phyloP scores from a whole-genome alignment of 805 yeast species.

The Yarrowia osloensis region DNA sequence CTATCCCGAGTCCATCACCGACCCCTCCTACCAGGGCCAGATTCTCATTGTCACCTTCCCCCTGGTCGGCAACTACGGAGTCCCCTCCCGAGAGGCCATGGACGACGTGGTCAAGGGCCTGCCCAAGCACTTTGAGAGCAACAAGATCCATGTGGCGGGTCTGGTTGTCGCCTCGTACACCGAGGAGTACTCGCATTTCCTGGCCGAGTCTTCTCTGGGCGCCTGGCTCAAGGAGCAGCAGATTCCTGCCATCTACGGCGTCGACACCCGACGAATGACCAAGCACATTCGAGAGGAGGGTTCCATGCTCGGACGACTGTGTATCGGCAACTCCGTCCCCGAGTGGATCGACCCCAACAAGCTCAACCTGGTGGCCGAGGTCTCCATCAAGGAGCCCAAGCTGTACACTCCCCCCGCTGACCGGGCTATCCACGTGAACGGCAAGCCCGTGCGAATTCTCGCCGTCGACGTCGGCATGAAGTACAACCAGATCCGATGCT shows the following conservation, averaged over 20 bases:
- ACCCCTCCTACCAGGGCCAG: constrained; percentile 98
- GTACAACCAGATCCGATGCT: constrained; percentile 96
- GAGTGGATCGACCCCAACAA: constrained; percentile 94
- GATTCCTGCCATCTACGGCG: constrained; percentile 96
- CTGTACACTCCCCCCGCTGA: constrained; percentile 69
- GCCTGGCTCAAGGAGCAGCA: constrained; percentile 90
- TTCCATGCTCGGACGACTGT: constrained; percentile 86
- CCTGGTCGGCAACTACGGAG: constrained; percentile 98
- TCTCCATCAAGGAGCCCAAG: constrained; percentile 75
- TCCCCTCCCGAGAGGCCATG: constrained; percentile 78
- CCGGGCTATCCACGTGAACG: constrained; percentile 58
- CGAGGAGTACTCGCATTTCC: constrained; percentile 89
- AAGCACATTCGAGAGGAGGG: constrained; percentile 91
- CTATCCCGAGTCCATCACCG: constrained; percentile 96
- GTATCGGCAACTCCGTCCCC: constrained; percentile 55
- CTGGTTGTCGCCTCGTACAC: constrained; percentile 95
- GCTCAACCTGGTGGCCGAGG: constrained; percentile 87
- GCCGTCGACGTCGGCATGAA: constrained; percentile 98
- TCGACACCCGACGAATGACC: constrained; percentile 94
- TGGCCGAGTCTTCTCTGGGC: constrained; percentile 90
- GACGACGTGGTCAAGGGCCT: constrained; percentile 74
- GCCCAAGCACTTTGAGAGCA: constrained; percentile 93
- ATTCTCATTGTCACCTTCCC: constrained; percentile 95
- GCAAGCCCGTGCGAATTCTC: constrained; percentile 75
- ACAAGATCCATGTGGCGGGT: constrained; percentile 92